Evolutionary conservation across 2,329 filamentous ascomycete genomes (phyloP).

Genomic region (Alternaria solani): DNA sequence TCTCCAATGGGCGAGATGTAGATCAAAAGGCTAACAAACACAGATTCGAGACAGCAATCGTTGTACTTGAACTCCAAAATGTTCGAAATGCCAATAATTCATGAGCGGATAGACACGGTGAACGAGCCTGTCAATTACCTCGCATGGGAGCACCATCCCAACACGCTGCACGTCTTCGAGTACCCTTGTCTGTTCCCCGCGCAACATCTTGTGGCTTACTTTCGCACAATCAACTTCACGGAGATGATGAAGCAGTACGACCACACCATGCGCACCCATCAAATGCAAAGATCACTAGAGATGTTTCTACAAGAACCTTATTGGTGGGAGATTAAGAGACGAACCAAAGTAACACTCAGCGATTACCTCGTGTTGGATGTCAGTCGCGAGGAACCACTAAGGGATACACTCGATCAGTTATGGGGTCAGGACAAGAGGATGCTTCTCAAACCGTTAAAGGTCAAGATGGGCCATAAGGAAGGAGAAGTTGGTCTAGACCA

Average conservation of each 20-base stretch:
- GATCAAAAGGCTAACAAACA: conserved; percentile 18
- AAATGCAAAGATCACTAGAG: conserved; percentile 40
- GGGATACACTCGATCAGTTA: conserved; percentile 76
- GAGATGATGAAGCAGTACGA: conserved; percentile 84
- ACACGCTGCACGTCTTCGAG: conserved; percentile 77
- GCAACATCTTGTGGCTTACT: conserved; percentile 78
- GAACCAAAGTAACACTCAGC: conserved; percentile 46
- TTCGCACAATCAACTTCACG: conserved; percentile 86
- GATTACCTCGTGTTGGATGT: conserved; percentile 56
- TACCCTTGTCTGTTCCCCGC: conserved; percentile 82
- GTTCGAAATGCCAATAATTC: conserved; percentile 78
- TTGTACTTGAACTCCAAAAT: conserved; percentile 66
- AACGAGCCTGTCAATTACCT: conserved; percentile 73
- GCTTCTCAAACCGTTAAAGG: conserved; percentile 83
- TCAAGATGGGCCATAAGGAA: conserved; percentile 79
- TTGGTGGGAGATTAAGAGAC: conserved; percentile 37
- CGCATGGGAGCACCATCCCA: conserved; percentile 70
- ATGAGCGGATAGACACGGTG: conserved; percentile 77
- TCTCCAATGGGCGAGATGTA: not conserved
- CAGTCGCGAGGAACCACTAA: conserved; percentile 52
- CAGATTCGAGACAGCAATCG: conserved; percentile 29
- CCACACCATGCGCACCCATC: conserved; percentile 38
- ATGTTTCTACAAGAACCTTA: conserved; percentile 34
- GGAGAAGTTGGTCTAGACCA: conserved; percentile 93
- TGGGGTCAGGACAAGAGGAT: conserved; percentile 87